These are phyloP conservation scores for Solanum stenotomum DNA, from an alignment of 257 asterid genomes.

Conservation along the genomic window DNA sequence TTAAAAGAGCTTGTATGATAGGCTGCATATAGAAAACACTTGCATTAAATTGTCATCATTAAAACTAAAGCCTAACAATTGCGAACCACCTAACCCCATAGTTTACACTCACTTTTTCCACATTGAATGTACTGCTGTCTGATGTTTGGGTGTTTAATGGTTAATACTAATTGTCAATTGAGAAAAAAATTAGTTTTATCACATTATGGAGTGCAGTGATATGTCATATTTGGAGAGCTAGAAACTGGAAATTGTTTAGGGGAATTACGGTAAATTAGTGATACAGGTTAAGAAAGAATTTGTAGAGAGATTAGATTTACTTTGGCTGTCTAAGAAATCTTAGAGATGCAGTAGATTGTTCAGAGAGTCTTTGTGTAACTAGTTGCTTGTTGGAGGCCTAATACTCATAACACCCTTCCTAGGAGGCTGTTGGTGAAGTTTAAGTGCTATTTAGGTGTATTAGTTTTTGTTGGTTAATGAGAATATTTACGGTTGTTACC, in stretches of 20 bases:
- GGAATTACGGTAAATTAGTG: background rate
- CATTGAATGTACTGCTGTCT: background rate
- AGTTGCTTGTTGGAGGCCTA: background rate
- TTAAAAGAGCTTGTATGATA: background rate
- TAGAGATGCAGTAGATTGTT: background rate
- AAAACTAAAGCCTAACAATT: background rate
- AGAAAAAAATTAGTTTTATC: background rate
- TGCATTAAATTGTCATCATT: background rate
- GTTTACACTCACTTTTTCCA: background rate
- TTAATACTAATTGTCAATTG: background rate
- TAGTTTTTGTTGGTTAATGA: background rate
- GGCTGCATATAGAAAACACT: background rate
- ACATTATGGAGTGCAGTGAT: background rate
- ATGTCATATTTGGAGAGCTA: background rate
- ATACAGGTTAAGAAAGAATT: background rate
- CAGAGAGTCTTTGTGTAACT: background rate
- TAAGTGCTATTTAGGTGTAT: background rate
- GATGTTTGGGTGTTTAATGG: background rate
- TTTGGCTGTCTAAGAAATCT: background rate
- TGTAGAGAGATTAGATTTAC: background rate
- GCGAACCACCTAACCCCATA: background rate
- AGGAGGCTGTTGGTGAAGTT: background rate
- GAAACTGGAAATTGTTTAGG: background rate
- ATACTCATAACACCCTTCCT: background rate
- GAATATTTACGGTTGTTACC: background rate